Evolutionary conservation across 78 protist genomes (phyloP).

Genomic region (Speleostelium caveatum): DNA sequence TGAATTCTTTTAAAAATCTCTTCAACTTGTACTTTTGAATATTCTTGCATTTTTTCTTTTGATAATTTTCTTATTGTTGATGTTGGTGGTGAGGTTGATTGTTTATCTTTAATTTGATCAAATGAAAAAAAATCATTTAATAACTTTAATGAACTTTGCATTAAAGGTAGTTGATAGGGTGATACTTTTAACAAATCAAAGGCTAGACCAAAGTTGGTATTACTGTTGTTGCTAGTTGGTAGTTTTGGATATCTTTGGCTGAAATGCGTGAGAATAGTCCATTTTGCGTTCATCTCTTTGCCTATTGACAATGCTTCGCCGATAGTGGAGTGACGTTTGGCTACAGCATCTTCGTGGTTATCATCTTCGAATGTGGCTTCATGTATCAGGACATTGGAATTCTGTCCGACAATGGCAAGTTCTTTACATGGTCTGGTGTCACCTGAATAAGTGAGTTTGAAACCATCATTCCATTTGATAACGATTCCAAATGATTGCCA

Average conservation of each 20-base stretch:
- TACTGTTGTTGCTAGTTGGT: not conserved
- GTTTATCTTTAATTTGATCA: too few relatives aligned
- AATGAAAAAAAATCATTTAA: too few relatives aligned
- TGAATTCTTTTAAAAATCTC: too few relatives aligned
- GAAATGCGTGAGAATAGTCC: conserved; percentile 91
- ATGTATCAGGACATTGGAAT: conserved; percentile 88
- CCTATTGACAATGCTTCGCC: conserved; percentile 90
- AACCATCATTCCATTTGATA: conserved; percentile 57
- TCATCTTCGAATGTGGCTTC: conserved; percentile 97
- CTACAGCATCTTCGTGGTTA: conserved; percentile 70
- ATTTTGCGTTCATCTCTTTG: conserved; percentile 80
- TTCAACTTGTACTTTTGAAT: too few relatives aligned
- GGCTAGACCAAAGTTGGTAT: not conserved
- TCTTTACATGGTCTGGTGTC: conserved; percentile 93
- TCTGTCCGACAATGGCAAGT: conserved; percentile 53
- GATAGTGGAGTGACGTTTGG: conserved; percentile 80
- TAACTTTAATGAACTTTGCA: too few relatives aligned
- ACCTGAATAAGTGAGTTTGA: conserved; percentile 88
- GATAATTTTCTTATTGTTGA: not conserved
- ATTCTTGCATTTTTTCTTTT: too few relatives aligned
- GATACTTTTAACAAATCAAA: conserved; percentile 42
- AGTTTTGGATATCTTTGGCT: conserved; percentile 93
- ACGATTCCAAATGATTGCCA: conserved; percentile 80
- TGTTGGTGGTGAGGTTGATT: not conserved
- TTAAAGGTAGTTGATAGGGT: conserved; percentile 38